Evolutionary conservation across 176 grass and related monocot genomes (phyloP).

Genomic region (Chloris gayana): DNA sequence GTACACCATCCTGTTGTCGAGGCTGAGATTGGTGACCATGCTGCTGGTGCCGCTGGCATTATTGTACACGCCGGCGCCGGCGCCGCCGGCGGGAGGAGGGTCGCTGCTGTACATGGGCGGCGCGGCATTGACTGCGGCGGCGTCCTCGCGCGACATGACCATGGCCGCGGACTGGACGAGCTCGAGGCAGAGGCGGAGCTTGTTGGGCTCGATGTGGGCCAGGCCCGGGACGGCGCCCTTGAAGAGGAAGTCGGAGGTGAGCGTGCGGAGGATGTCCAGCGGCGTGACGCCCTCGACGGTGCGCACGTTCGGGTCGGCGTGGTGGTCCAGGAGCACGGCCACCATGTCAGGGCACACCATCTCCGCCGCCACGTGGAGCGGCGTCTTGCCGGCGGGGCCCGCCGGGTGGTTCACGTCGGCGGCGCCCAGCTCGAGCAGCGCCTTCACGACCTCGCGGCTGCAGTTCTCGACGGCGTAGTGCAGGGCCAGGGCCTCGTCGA

Average conservation of each 20-base stretch:
- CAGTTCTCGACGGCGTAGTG: slow-evolving; percentile 99
- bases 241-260: slow-evolving; percentile 99
- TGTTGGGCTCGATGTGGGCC: slow-evolving; percentile 95
- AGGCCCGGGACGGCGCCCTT: slow-evolving; percentile 93
- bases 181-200: slow-evolving; percentile 95
- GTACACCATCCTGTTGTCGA: slow-evolving; percentile 97
- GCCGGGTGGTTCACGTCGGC: slow-evolving; percentile 95
- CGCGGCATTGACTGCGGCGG: slow-evolving; percentile 51
- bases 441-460: slow-evolving; percentile 98
- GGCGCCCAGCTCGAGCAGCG: slow-evolving; percentile 90
- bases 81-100: slow-evolving; percentile 4
- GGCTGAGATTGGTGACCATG: slow-evolving; percentile 84
- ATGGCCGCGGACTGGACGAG: slow-evolving; percentile 94
- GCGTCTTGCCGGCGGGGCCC: slow-evolving; percentile 81
- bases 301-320: slow-evolving; percentile 96
- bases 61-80: slow-evolving; percentile 46
- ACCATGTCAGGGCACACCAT: slow-evolving; percentile 99
- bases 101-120: slow-evolving; percentile 63
- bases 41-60: slow-evolving; percentile 55
- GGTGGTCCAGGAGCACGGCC: slow-evolving; percentile 96
- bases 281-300: slow-evolving; percentile 95
- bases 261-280: slow-evolving; percentile 89
- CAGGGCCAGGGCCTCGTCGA: slow-evolving; percentile 93
- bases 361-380: slow-evolving; percentile 93
- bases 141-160: slow-evolving; percentile 96